phyloP scores from a whole-genome alignment of 2,329 filamentous ascomycete genomes.

The Zelopaecilomyces penicillatus region DNA sequence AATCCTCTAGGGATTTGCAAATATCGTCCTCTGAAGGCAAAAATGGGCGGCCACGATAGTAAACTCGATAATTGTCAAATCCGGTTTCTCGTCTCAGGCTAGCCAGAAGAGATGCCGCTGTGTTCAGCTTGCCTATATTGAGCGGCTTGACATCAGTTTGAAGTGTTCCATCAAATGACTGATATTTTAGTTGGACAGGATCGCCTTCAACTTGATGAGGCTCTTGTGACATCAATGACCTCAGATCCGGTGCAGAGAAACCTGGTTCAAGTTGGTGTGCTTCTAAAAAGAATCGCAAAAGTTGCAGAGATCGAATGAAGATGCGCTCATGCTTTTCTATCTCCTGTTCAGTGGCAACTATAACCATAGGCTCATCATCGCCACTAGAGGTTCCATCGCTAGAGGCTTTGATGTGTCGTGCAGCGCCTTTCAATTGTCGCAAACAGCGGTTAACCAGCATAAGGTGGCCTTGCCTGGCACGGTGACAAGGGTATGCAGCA shows the following conservation, averaged over 20 bases:
- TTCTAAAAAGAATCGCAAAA: conserved; percentile 59
- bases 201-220: conserved; percentile 52
- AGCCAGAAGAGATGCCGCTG: conserved; percentile 58
- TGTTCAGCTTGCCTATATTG: conserved; percentile 62
- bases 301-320: conserved; percentile 60
- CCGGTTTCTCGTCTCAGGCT: conserved; percentile 61
- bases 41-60: conserved; percentile 60
- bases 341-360: conserved; percentile 39
- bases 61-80: conserved; percentile 67
- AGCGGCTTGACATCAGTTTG: conserved; percentile 55
- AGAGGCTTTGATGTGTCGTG: conserved; percentile 41
- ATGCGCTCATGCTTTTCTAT: conserved; percentile 43
- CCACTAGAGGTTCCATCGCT: conserved; percentile 32
- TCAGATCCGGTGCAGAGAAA: conserved; percentile 50
- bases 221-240: conserved; percentile 42
- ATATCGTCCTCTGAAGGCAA: conserved; percentile 51
- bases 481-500: conserved; percentile 36
- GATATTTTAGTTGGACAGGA: conserved; percentile 60
- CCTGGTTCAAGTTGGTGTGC: conserved; percentile 54
- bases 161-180: conserved; percentile 57
- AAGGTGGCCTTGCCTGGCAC: conserved; percentile 54
- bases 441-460: conserved; percentile 67
- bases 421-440: conserved; percentile 57
- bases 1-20: conserved; percentile 56
- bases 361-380: conserved; percentile 46